Evolutionary conservation across 2,329 filamentous ascomycete genomes (phyloP).

Genomic region (Albifimbria verrucaria): DNA sequence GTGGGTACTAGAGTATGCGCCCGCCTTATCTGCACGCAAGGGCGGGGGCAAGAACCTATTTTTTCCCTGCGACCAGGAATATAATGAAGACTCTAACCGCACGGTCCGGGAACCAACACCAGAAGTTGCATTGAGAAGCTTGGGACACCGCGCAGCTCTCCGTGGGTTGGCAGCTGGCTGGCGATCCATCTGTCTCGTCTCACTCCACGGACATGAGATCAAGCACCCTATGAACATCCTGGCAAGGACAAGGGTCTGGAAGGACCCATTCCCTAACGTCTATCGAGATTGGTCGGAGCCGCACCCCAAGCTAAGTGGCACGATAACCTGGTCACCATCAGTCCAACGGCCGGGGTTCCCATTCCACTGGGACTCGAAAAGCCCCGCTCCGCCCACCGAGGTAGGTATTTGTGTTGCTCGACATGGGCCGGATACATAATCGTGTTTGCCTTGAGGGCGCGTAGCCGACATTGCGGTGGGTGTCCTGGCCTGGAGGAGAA

Average conservation of each 20-base stretch:
- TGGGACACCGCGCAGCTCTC: slow-evolving; percentile 7
- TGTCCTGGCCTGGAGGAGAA: neutral
- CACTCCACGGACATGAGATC: neutral
- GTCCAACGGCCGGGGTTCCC: neutral
- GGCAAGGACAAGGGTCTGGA: neutral
- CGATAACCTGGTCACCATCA: neutral
- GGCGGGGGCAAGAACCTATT: slow-evolving; percentile 6
- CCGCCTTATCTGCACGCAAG: slow-evolving; percentile 19
- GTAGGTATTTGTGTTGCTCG: neutral
- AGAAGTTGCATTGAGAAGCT: slow-evolving; percentile 2
- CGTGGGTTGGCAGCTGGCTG: slow-evolving; percentile 1
- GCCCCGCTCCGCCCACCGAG: neutral
- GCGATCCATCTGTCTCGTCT: neutral
- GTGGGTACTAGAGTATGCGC: neutral
- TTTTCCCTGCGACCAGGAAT: neutral
- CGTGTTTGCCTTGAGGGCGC: neutral
- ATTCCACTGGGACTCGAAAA: neutral
- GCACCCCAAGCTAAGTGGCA: neutral
- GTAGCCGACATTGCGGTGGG: neutral
- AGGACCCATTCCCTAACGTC: neutral
- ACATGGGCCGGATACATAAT: neutral
- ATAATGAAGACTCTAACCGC: slow-evolving; percentile 4
- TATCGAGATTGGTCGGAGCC: neutral
- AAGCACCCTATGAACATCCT: neutral
- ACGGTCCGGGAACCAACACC: slow-evolving; percentile 7